phyloP scores from a whole-genome alignment of 495 filamentous ascomycete species.

The Aspergillus ostianus region DNA sequence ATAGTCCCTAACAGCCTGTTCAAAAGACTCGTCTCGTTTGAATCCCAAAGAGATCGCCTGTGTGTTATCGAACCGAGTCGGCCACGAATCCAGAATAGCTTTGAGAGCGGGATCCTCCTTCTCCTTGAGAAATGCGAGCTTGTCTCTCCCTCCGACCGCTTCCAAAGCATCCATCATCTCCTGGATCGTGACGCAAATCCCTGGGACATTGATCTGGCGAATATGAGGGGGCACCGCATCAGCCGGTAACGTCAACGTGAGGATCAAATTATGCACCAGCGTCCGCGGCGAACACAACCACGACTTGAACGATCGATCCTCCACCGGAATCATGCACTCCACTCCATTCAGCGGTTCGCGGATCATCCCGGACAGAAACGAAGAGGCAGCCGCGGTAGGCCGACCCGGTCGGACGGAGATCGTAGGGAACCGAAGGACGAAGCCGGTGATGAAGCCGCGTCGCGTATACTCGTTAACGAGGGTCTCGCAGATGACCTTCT shows the following conservation, averaged over 20 bases:
- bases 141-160: constrained; percentile 65
- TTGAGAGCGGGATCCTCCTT: constrained; percentile 58
- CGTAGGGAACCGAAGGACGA: constrained; percentile 68
- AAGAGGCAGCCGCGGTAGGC: constrained; percentile 66
- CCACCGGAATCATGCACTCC: constrained; percentile 61
- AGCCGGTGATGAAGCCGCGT: constrained; percentile 61
- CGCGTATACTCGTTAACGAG: constrained; percentile 71
- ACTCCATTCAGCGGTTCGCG: constrained; percentile 57
- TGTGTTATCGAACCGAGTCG: constrained; percentile 60
- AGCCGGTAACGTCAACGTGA: constrained; percentile 52
- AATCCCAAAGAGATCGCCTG: constrained; percentile 58
- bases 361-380: constrained; percentile 69
- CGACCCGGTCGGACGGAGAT: constrained; percentile 68
- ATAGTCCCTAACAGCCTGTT: constrained; percentile 56
- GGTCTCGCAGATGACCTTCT: constrained; percentile 71
- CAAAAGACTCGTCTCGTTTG: constrained; percentile 53
- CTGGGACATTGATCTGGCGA: constrained; percentile 67
- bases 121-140: constrained; percentile 57
- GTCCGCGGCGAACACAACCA: constrained; percentile 64
- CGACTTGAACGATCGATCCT: constrained; percentile 57
- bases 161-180: constrained; percentile 71
- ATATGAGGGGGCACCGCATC: constrained; percentile 52
- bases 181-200: constrained; percentile 65
- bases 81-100: constrained; percentile 67
- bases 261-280: constrained; percentile 62